Conservation (phyloP, 1,284 basidiomycete species). For the Apiotrichum domesticum region DNA sequence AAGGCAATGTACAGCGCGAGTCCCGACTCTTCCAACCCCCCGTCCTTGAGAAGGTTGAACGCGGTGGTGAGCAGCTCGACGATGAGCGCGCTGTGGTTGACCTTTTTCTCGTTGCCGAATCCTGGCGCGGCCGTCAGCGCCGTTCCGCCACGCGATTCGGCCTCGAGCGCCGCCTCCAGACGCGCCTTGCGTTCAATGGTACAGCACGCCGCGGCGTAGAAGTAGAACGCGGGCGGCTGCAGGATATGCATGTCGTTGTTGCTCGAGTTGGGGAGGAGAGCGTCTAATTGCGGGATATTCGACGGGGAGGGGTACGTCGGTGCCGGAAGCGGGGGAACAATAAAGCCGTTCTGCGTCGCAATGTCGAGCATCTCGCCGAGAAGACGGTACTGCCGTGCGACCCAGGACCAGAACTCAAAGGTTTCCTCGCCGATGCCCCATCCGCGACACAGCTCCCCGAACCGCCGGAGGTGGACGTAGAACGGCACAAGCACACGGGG, state of each 20-base stretch:
- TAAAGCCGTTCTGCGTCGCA: constrained; percentile 58
- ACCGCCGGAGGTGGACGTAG: constrained; percentile 72
- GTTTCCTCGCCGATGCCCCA: constrained; percentile 98
- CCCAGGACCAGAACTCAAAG: constrained; percentile 96
- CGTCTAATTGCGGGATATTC: constrained; percentile 20
- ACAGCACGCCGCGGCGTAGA: constrained; percentile 76
- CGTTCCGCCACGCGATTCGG: constrained; percentile 47
- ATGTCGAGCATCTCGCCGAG: constrained; percentile 82
- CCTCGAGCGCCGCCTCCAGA: constrained; percentile 58
- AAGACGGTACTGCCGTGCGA: constrained; percentile 84
- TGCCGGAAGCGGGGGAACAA: constrained; percentile 4
- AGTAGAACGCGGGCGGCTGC: constrained; percentile 85
- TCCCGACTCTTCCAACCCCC: constrained; percentile 53
- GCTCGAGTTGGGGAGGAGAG: constrained; percentile 35
- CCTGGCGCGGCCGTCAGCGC: constrained; percentile 42
- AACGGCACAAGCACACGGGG: constrained; percentile 71
- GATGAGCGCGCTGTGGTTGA: constrained; percentile 73
- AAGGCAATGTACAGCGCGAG: constrained; percentile 78
- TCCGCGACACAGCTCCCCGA: constrained; percentile 77
- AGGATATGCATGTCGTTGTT: constrained; percentile 53
- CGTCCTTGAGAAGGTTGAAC: constrained; percentile 78
- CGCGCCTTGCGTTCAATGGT: constrained; percentile 66
- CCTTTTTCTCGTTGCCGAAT: constrained; percentile 77
- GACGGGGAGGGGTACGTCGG: constrained; percentile 25
- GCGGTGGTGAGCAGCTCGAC: constrained; percentile 85